A percentile compares a stretch with the other conserved stretches of the same genome.
Evolutionary conservation across 1,284 basidiomycete species (phyloP).

Genomic region (Golubevia pallescens): DNA sequence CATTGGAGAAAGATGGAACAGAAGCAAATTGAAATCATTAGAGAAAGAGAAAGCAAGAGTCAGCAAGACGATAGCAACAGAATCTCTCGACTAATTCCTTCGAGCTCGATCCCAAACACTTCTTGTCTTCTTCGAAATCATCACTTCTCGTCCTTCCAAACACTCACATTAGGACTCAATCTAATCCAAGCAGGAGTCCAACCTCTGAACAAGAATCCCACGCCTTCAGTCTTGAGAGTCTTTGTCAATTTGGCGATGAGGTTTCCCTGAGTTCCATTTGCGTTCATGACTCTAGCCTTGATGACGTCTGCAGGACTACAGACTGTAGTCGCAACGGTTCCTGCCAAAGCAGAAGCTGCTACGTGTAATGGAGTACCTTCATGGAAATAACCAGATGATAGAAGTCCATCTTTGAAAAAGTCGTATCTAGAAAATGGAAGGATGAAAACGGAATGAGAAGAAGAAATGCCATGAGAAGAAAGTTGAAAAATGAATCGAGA

Average conservation of each 20-base stretch:
- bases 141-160: neutral
- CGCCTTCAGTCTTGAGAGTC: conserved; percentile 54
- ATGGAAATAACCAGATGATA: conserved; percentile 61
- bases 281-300: conserved; percentile 68
- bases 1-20: neutral
- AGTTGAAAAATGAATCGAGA: too few relatives aligned
- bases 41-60: neutral
- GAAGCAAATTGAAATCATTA: neutral
- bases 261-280: conserved; percentile 18
- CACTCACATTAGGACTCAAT: conserved; percentile 40
- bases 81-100: neutral
- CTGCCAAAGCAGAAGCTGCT: conserved; percentile 67
- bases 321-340: conserved; percentile 69
- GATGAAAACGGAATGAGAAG: neutral
- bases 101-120: neutral
- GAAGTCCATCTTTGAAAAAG: conserved; percentile 68
- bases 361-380: conserved; percentile 68
- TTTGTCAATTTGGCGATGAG: conserved; percentile 35
- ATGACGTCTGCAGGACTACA: conserved; percentile 68
- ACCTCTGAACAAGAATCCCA: conserved; percentile 69
- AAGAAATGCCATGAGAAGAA: neutral
- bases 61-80: neutral
- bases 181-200: conserved; percentile 69
- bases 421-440: conserved; percentile 64
- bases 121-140: neutral